Conservation (phyloP, 2,329 filamentous ascomycete species). For the Leptosphaerulina australis region DNA sequence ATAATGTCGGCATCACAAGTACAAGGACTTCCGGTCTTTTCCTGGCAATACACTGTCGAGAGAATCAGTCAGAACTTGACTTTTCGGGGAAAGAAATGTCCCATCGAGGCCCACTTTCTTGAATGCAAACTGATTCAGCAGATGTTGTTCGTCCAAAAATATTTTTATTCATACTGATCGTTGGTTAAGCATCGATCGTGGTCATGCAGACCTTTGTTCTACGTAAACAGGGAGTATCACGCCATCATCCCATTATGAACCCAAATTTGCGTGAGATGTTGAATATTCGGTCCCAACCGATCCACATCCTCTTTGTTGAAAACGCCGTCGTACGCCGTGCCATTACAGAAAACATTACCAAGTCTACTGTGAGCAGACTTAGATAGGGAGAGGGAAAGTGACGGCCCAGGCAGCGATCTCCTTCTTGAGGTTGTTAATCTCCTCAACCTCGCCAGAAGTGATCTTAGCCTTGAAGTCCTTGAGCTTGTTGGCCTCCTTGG, state of each 20-base stretch:
- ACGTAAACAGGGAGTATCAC: conserved; percentile 20
- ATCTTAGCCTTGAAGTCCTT: conserved; percentile 99
- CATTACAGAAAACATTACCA: conserved; percentile 6
- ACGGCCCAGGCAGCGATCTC: conserved; percentile 88
- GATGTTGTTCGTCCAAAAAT: not conserved
- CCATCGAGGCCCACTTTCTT: no score
- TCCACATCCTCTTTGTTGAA: conserved; percentile 36
- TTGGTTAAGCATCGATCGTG: conserved; percentile 24
- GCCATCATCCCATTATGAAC: conserved; percentile 13
- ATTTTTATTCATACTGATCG: conserved; percentile 14
- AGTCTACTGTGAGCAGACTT: conserved; percentile 24
- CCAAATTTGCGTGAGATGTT: conserved; percentile 31
- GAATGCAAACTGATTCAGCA: no score
- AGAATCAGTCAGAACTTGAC: no score
- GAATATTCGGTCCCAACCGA: conserved; percentile 30
- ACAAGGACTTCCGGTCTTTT: no score
- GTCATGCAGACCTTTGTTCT: conserved; percentile 9
- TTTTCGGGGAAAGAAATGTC: no score
- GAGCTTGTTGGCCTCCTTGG: conserved; percentile 98
- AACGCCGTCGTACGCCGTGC: conserved; percentile 28
- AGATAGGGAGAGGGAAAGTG: conserved; percentile 89
- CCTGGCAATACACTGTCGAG: no score
- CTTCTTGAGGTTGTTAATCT: conserved; percentile 84
- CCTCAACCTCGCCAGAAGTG: conserved; percentile 73
- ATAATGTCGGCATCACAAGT: no score